These are phyloP conservation scores for Leptosphaerulina australis DNA, from an alignment of 2,329 filamentous ascomycete species.

Conservation along the genomic window DNA sequence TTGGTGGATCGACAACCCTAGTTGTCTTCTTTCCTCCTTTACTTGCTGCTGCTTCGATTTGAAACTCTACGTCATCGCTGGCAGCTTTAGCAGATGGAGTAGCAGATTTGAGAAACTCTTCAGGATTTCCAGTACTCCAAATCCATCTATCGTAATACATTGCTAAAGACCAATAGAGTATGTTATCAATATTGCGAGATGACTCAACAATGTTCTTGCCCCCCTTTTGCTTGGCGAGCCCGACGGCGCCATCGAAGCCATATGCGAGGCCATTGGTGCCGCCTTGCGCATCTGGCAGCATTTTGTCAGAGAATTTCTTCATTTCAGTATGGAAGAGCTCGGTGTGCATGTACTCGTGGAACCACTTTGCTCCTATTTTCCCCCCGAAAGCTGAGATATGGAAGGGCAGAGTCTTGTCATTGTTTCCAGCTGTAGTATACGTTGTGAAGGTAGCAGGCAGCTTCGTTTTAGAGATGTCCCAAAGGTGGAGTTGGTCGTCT, in stretches of 20 bases:
- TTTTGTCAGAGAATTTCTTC: conserved; percentile 14
- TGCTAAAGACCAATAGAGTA: conserved; percentile 18
- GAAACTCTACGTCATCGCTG: background rate
- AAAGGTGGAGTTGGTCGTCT: conserved; percentile 16
- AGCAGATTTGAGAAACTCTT: background rate
- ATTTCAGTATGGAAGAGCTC: conserved; percentile 9
- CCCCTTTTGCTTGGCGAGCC: conserved; percentile 15
- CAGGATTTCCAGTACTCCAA: conserved; percentile 20
- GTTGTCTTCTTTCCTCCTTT: conserved; percentile 8
- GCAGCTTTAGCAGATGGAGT: conserved; percentile 1
- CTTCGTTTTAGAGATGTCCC: conserved; percentile 15
- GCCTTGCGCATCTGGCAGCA: conserved; percentile 3
- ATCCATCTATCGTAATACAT: conserved; percentile 18
- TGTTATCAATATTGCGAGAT: conserved; percentile 17
- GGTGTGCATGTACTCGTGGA: conserved; percentile 19
- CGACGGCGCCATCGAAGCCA: conserved; percentile 9
- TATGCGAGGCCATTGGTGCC: conserved; percentile 5
- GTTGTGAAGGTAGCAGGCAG: conserved; percentile 15
- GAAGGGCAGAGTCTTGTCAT: conserved; percentile 13
- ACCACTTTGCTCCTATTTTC: conserved; percentile 20
- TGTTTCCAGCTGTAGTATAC: conserved; percentile 8
- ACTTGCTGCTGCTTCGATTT: conserved; percentile 7
- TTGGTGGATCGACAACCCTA: background rate
- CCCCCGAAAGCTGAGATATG: conserved; percentile 17
- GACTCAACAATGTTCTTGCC: conserved; percentile 9